These are phyloP conservation scores for Solanum rostratum DNA, from an alignment of 257 asterid species.

Conservation along the genomic window DNA sequence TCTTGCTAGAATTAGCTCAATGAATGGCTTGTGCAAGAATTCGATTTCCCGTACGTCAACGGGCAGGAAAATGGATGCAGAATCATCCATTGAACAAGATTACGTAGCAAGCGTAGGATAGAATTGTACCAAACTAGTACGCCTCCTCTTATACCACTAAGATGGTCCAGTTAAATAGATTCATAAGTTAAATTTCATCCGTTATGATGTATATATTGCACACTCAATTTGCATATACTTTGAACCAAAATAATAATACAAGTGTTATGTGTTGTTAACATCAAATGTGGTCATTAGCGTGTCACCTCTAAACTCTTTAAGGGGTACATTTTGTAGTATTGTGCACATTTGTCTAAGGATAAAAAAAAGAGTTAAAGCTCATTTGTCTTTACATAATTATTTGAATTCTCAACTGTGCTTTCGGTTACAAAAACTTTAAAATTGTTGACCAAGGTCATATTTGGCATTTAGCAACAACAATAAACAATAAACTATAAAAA, in stretches of 20 bases:
- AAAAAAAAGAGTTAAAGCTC: neutral
- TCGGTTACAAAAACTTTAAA: neutral
- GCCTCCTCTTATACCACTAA: too few relatives aligned
- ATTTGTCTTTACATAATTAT: neutral
- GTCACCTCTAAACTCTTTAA: neutral
- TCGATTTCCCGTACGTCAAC: too few relatives aligned
- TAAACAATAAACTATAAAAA: neutral
- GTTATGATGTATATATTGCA: too few relatives aligned
- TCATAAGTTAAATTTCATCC: too few relatives aligned
- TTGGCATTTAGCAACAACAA: neutral
- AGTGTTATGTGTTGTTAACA: neutral
- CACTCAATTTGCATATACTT: neutral
- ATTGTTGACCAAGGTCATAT: neutral
- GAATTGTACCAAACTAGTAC: too few relatives aligned
- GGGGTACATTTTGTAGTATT: neutral
- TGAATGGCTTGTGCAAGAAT: too few relatives aligned
- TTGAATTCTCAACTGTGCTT: neutral
- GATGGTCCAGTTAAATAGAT: too few relatives aligned
- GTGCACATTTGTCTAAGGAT: neutral
- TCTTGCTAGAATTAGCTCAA: too few relatives aligned
- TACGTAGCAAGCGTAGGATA: too few relatives aligned
- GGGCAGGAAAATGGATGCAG: too few relatives aligned
- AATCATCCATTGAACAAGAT: too few relatives aligned
- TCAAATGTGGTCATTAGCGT: neutral
- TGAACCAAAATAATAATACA: neutral